Percentiles rank a stretch among this genome's conserved stretches.
phyloP scores from a whole-genome alignment of 257 asterid genomes.

The Gentiana macrophylla region DNA sequence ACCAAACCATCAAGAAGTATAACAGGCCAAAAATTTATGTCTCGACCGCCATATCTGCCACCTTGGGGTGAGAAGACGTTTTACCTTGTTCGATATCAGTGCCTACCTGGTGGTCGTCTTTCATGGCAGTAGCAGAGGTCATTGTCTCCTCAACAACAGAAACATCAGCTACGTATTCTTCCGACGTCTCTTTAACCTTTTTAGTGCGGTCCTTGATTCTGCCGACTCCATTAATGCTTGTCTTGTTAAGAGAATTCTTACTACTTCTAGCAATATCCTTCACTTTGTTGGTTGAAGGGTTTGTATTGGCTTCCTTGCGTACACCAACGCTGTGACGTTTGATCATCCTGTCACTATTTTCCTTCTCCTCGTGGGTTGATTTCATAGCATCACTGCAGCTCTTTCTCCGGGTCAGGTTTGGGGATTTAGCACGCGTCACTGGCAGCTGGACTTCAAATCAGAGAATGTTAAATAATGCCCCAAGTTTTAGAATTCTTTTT shows the following conservation, averaged over 20 bases:
- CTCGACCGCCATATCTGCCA: slow-evolving; percentile 25
- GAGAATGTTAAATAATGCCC: slow-evolving; percentile 4
- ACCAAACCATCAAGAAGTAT: slow-evolving; percentile 15
- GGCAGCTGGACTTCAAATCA: slow-evolving; percentile 52
- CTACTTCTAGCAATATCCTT: slow-evolving; percentile 31
- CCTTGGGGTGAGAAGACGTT: slow-evolving; percentile 12
- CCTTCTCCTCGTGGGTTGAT: slow-evolving; percentile 32
- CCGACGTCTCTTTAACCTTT: slow-evolving; percentile 27
- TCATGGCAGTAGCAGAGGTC: slow-evolving; percentile 7
- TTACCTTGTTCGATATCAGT: slow-evolving; percentile 6
- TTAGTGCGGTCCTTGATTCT: slow-evolving; percentile 21
- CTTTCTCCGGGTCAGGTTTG: slow-evolving; percentile 76
- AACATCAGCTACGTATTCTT: slow-evolving; percentile 9
- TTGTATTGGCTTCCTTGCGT: slow-evolving; percentile 32
- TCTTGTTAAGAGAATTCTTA: slow-evolving; percentile 25
- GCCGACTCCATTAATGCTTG: slow-evolving; percentile 25
- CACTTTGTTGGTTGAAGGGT: slow-evolving; percentile 32
- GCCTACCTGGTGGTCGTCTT: background rate
- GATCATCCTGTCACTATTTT: slow-evolving; percentile 14
- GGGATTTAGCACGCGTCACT: slow-evolving; percentile 94
- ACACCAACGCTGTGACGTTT: slow-evolving; percentile 45
- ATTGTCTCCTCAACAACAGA: slow-evolving; percentile 16
- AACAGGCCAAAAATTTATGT: slow-evolving; percentile 20
- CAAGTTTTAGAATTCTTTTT: too few relatives aligned
- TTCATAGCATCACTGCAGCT: slow-evolving; percentile 64